Conservation (phyloP, 2,329 filamentous ascomycete genomes). For the Aspergillus fumigatiaffinis region DNA sequence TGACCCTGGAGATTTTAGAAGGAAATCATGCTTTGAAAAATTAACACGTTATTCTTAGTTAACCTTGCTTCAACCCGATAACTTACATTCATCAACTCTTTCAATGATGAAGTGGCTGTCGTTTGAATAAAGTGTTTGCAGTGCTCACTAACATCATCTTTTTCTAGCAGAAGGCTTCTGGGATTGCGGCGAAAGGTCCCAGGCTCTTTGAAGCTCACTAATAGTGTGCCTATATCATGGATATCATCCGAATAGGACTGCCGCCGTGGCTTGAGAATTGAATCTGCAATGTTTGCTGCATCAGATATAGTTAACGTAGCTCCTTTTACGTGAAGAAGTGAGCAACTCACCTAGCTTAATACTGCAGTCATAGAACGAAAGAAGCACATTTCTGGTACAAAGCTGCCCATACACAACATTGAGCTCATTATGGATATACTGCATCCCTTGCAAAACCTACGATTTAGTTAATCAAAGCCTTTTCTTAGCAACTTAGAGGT, state of each 20-base stretch:
- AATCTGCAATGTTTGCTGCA: conserved; percentile 1
- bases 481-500: not conserved
- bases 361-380: not conserved
- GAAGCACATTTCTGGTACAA: not conserved
- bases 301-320: too few relatives aligned
- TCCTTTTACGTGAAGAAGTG: not conserved
- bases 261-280: not conserved
- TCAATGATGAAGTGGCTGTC: not conserved
- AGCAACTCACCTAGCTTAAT: not conserved
- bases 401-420: conserved; percentile 2
- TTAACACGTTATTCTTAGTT: not conserved
- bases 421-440: conserved; percentile 1
- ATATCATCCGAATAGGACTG: not conserved
- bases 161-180: not conserved
- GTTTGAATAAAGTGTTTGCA: not conserved
- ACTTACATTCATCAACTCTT: not conserved
- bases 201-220: conserved; percentile 1
- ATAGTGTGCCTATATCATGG: not conserved
- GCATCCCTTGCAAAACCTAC: conserved; percentile 1
- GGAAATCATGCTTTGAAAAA: not conserved
- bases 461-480: not conserved
- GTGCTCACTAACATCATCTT: not conserved
- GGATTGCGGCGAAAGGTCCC: not conserved
- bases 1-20: conserved; percentile 1
- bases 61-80: too few relatives aligned